Base-by-base conservation (phyloP, 139 green algal species). In the Coelastrella sp. region DNA sequence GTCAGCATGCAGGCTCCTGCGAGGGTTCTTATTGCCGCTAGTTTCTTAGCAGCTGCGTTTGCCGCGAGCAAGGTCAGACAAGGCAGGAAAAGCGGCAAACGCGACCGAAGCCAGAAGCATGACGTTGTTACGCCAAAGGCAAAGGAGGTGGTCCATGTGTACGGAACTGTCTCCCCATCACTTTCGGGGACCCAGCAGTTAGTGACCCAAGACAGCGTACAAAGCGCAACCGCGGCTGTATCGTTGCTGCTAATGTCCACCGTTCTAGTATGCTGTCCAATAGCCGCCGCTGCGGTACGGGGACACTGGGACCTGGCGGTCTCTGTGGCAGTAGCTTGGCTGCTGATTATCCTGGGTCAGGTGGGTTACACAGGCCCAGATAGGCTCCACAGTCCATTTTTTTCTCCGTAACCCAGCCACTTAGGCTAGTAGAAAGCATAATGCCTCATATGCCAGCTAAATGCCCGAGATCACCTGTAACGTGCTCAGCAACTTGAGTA, bases 301-400 rank as follows among this genome's bases (percentile, higher is more conserved):
- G 32, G 54, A 23, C 82, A 87, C 14, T 87, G 65, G 82, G 82
- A 87, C 19, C 32, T 87, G 5, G 82, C 54, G 32, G 82, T 4
- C 23, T 54, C 64, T 17, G 32, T 78, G 16, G 64, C 7, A 8
- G 14, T 65, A 10, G 82, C 82, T 59, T 87, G 64, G 64, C 22
- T 78, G 16, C 32, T 79, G 11, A 19, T 78, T 64, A 14, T 87
- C 32, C 82, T 87, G 7, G 20, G n/a, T 23, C 81, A 86, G 81
- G 81, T 86, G 61, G 17, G 79, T 17, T 58, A 20, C 80, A 86
- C 61, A 71, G 61, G 0, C 11, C 11, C 61, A 3, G 61, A 13
- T 13, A 1, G 32, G 32, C 32, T 47, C 32, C 32, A 47, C 32
- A 47, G 32, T 47, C 32, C 1, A 47, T 47, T 47, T 47, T 47